phyloP scores from a whole-genome alignment of 495 filamentous ascomycete species.

The Astrothelium macrocarpum region DNA sequence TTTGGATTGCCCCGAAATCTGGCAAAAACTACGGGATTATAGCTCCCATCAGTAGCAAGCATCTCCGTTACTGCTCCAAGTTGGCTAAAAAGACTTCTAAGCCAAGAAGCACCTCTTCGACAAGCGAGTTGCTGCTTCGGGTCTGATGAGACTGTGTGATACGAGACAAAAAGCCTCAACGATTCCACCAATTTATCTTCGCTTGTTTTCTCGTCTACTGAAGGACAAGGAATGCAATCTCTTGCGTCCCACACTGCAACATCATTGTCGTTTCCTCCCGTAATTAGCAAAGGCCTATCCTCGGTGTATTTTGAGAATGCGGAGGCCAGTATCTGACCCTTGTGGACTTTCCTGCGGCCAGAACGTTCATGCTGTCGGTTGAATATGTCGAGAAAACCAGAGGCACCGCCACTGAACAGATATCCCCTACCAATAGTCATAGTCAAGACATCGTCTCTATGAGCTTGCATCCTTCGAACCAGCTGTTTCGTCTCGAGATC shows the following conservation, averaged over 20 bases:
- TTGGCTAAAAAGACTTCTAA: constrained; percentile 79
- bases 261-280: constrained; percentile 87
- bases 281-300: constrained; percentile 68
- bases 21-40: constrained; percentile 85
- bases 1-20: constrained; percentile 64
- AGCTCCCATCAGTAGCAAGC: constrained; percentile 58
- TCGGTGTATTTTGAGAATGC: constrained; percentile 57
- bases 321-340: constrained; percentile 81
- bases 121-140: constrained; percentile 80
- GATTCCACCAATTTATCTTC: constrained; percentile 76
- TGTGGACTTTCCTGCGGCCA: constrained; percentile 73
- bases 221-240: constrained; percentile 39
- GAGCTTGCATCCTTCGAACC: constrained; percentile 67
- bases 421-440: constrained; percentile 73
- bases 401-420: constrained; percentile 73
- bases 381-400: constrained; percentile 71
- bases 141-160: constrained; percentile 79
- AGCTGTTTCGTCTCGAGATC: constrained; percentile 91
- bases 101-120: constrained; percentile 80
- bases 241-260: constrained; percentile 81
- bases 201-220: constrained; percentile 43
- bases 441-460: constrained; percentile 76
- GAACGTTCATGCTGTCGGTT: constrained; percentile 81
- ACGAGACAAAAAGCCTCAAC: constrained; percentile 76
- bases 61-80: constrained; percentile 83